A percentile compares a stretch with the other conserved stretches of the same genome.
These are phyloP conservation scores for Phaeodactylum tricornutum DNA, from an alignment of 108 stramenopile species.

Conservation along the genomic window DNA sequence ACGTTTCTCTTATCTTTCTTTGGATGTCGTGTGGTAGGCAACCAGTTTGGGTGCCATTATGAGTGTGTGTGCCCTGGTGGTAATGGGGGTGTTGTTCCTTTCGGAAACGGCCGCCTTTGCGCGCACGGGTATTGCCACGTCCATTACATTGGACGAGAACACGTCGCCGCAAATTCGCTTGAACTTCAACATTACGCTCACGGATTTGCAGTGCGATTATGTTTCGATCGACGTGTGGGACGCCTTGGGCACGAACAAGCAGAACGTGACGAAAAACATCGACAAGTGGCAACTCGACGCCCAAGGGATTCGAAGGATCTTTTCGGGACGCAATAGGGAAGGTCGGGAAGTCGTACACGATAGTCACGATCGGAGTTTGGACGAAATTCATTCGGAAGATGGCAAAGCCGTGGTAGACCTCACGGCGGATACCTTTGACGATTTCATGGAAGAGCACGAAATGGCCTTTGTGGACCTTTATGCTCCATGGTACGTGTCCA, in stretches of 20 bases:
- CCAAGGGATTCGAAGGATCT: slow-evolving; percentile 63
- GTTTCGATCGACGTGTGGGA: slow-evolving; percentile 87
- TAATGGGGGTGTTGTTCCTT: slow-evolving; percentile 87
- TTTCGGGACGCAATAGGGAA: slow-evolving; percentile 89
- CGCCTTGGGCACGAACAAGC: slow-evolving; percentile 87
- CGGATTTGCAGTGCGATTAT: slow-evolving; percentile 88
- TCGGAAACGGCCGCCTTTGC: slow-evolving; percentile 91
- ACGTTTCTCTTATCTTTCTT: slow-evolving; percentile 3
- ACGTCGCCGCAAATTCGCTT: slow-evolving; percentile 75
- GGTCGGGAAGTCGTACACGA: slow-evolving; percentile 80
- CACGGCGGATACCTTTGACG: slow-evolving; percentile 44
- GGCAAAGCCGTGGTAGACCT: slow-evolving; percentile 61
- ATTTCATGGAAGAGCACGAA: slow-evolving; percentile 49
- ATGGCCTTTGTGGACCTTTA: slow-evolving; percentile 86
- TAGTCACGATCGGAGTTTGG: slow-evolving; percentile 74
- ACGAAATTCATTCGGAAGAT: slow-evolving; percentile 66
- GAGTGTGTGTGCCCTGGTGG: slow-evolving; percentile 64
- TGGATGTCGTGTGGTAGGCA: no score
- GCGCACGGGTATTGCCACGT: slow-evolving; percentile 56
- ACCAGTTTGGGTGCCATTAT: slow-evolving; percentile 79
- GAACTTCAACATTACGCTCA: slow-evolving; percentile 88
- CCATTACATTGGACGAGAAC: slow-evolving; percentile 85
- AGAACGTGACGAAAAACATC: slow-evolving; percentile 96
- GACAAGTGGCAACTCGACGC: slow-evolving; percentile 95
- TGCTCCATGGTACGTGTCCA: slow-evolving; percentile 83